Evolutionary conservation across 495 filamentous ascomycete species (phyloP).

Genomic region (Daldinia childiae): DNA sequence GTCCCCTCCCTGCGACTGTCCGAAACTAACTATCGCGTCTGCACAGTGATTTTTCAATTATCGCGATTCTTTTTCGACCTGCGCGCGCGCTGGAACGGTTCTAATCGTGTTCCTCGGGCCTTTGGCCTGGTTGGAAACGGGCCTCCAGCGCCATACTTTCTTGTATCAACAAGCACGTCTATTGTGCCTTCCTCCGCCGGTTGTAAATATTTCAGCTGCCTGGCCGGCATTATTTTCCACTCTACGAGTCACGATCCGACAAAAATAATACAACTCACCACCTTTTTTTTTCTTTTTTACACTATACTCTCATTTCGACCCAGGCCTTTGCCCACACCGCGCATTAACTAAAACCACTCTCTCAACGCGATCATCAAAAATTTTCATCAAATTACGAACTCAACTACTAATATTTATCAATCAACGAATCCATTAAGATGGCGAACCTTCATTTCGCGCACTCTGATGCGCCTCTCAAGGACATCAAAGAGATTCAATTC

Average conservation of each 20-base stretch:
- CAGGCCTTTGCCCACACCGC: constrained; percentile 5
- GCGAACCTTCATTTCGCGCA: constrained; percentile 90
- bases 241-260: constrained; percentile 38
- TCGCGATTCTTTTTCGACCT: constrained; percentile 21
- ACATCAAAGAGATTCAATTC: constrained; percentile 98
- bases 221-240: constrained; percentile 12
- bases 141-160: constrained; percentile 41
- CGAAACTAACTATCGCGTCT: constrained; percentile 42
- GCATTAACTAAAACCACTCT: neutral
- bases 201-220: constrained; percentile 14
- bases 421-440: constrained; percentile 66
- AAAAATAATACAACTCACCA: constrained; percentile 4
- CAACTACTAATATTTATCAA: constrained; percentile 16
- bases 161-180: constrained; percentile 34
- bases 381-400: neutral
- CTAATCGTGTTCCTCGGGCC: constrained; percentile 35
- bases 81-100: constrained; percentile 48
- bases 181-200: constrained; percentile 33
- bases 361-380: neutral
- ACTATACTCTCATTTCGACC: constrained; percentile 15
- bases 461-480: constrained; percentile 94
- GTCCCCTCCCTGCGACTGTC: constrained; percentile 38
- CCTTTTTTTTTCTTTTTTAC: constrained; percentile 1
- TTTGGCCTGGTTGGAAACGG: constrained; percentile 41
- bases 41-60: constrained; percentile 32